A percentile compares a stretch with the other conserved stretches of the same genome.
phyloP scores from a whole-genome alignment of 805 yeast genomes.

The Yarrowia deformans region DNA sequence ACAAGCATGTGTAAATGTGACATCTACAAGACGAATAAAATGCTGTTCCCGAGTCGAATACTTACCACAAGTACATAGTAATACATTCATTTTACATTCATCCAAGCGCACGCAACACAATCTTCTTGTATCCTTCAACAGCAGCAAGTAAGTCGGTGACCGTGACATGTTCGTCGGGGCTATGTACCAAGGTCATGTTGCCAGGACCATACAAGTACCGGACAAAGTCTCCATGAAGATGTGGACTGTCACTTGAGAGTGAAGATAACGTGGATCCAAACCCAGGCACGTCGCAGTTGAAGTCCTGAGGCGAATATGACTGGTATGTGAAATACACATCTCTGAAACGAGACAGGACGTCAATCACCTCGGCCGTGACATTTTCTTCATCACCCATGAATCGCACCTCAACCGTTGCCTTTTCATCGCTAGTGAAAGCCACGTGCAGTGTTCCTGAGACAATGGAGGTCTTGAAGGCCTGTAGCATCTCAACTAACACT shows the following conservation, averaged over 20 bases:
- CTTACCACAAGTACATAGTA: no score
- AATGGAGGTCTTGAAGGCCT: background rate
- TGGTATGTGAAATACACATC: slow-evolving; percentile 1
- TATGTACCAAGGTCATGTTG: background rate
- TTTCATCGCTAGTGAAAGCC: background rate
- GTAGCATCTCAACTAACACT: background rate
- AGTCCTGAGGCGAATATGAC: background rate
- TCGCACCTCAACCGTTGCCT: background rate
- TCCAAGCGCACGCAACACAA: background rate
- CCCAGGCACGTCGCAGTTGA: background rate
- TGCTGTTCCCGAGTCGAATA: no score
- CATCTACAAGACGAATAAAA: no score
- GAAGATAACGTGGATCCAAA: background rate
- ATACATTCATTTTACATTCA: background rate
- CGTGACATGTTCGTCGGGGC: background rate
- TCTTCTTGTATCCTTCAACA: slow-evolving; percentile 5
- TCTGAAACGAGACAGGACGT: background rate
- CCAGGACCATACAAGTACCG: slow-evolving; percentile 10
- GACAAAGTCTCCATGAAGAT: background rate
- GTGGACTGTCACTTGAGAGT: background rate
- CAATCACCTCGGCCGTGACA: background rate
- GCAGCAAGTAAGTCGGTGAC: background rate
- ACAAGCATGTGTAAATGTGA: no score
- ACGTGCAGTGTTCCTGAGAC: background rate
- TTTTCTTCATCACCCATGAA: slow-evolving; percentile 10